Evolutionary conservation across 2,329 filamentous ascomycete genomes (phyloP).

Genomic region (Arthrobotrys entomopaga): DNA sequence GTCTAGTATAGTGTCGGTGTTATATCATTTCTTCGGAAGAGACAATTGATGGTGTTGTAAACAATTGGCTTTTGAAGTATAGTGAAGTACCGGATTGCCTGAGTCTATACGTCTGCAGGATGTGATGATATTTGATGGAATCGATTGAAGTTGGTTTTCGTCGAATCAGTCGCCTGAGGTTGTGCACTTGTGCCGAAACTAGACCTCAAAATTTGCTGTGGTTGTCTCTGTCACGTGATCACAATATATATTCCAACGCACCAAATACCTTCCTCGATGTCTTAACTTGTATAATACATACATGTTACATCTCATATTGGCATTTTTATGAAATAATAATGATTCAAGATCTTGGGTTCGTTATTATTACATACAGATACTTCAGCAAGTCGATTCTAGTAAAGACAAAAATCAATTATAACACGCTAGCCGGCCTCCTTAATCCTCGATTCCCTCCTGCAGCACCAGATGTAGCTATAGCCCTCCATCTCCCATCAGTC

Average conservation of each 20-base stretch:
- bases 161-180: constrained; percentile 10
- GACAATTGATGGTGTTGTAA: constrained; percentile 6
- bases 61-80: too few relatives aligned
- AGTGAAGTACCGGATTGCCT: neutral
- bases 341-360: too few relatives aligned
- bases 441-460: constrained; percentile 56
- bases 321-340: neutral
- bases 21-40: constrained; percentile 26
- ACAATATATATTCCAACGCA: neutral
- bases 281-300: neutral
- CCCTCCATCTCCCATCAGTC: constrained; percentile 42
- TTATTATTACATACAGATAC: too few relatives aligned
- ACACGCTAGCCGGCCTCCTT: constrained; percentile 47
- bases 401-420: neutral
- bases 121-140: neutral
- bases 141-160: constrained; percentile 9
- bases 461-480: constrained; percentile 56
- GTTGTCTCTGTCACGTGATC: constrained; percentile 21
- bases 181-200: neutral
- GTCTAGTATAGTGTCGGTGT: constrained; percentile 31
- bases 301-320: neutral
- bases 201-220: constrained; percentile 33
- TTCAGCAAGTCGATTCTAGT: too few relatives aligned
- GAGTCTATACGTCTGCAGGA: too few relatives aligned
- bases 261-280: neutral